Evolutionary conservation across 139 green algal species (phyloP), one percentile per base, ranked within the genome.

Genomic region (Yamagishiella unicocca): DNA sequence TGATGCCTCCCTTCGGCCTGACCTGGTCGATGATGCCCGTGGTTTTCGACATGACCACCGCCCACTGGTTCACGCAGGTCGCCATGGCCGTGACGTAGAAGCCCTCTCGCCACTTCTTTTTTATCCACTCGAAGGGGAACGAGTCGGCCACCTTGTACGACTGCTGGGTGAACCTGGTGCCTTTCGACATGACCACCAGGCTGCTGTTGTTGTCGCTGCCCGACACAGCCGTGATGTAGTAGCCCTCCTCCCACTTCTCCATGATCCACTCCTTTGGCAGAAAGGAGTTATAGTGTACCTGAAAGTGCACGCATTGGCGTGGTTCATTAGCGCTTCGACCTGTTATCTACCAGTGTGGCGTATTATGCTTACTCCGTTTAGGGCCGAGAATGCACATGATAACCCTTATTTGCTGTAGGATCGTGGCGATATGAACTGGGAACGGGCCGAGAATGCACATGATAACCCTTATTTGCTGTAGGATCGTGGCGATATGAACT

Each of bases 61-160:
- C 97, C 97, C 97, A 99, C 78, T 97, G 89, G 43, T 88, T 92
- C 75, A 90, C 92, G 50, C 83, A 89, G 54, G 97, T 99, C 45
- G 96, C 95, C 97, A 99, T 99, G 92, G 94, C 94, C 27, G 97
- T 99, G 37, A 99, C 97, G 83, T 98, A 99, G 91, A 99, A 99
- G 31, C 97, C 97, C 93, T 99, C 97, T 83, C 97, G 96, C 97
- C 97, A 99, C 91, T 99, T 99, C 92, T 99, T 99, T 95, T 99
- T 99, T 87, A 99, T 99, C 97, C 97, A 99, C 91, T 99, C 99
- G 94, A 98, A 99, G 37, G 97, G 97, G 90, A 99, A 99, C 21
- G 93, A 98, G 93, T 99, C 97, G 24, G 68, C 27, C 66, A 98
- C 97, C 93, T 99, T 99, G 96, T 99, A 99, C 53, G 89, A 96